Evolutionary conservation across 352 stramenopile species (phyloP), one percentile per base, ranked within the genome.

Genomic region (Globisporangium rhizosaccharum): DNA sequence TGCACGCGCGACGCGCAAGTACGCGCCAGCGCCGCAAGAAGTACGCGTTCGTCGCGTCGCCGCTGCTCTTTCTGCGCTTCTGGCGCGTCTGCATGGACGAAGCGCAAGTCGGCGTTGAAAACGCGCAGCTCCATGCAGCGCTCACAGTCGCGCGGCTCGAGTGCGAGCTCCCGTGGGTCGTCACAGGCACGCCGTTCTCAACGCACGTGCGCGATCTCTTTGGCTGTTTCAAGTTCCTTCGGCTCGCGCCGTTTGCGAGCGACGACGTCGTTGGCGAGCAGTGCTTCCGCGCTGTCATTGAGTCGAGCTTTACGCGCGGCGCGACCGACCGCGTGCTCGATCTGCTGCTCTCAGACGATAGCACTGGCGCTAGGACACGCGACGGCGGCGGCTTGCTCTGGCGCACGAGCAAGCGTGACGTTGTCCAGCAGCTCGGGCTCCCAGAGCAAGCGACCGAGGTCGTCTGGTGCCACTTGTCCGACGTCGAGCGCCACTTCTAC

Each of bases 1-100:
- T 61, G 18, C 56, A 61, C 36, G 62, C 68, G 50, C 68, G 93
- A 18, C 78, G 90, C 47, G 68, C 67, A 0, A 89, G 79, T 44
- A 86, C 72, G 39, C 77, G 79, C 1, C 79, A 76, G 49, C 70
- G 68, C 33, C 59, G 61, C 57, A 97, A 97, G 49, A 70, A 71
- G 30, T 97, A 97, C 57, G 67, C 75, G 3, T 84, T 96, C 42
- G 66, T 97, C 25, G 77, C 82, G 0, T 97, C 90, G n/a, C 93
- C 93, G 18, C 70, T 98, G 3, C 75, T 85, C 6, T 77, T 78
- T 41, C 82, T 97, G 44, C 66, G 73, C 12, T 98, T 90, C 59
- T 97, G 90, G 86, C 78, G 93, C 15, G 72, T 97, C 14, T 96
- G 79, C 52, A 90, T 97, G 61, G 92, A 98, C 58, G 94, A 98